These are phyloP conservation scores for Angomonas ambiguus DNA, from an alignment of 208 protist genomes.

Conservation along the genomic window DNA sequence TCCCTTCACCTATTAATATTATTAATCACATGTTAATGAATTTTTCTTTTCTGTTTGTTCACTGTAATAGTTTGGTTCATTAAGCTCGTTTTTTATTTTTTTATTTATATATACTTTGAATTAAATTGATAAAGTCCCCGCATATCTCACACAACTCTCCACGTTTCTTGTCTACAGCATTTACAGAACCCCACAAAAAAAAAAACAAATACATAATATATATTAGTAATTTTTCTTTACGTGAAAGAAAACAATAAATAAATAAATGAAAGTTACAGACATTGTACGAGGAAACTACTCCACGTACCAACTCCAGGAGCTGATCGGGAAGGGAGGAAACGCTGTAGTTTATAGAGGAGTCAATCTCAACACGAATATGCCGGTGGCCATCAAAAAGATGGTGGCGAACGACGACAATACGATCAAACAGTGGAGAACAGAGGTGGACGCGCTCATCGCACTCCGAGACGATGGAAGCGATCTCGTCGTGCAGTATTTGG, in stretches of 20 bases:
- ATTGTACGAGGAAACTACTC: conserved; percentile 77
- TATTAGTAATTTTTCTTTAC: too few species aligned
- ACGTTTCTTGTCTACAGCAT: too few species aligned
- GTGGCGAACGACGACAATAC: conserved; percentile 31
- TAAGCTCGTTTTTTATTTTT: too few species aligned
- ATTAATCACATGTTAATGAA: conserved; percentile 2
- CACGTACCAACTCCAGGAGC: conserved; percentile 65
- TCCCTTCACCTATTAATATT: too few species aligned
- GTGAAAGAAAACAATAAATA: conserved; percentile 13
- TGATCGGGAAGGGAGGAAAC: conserved; percentile 72
- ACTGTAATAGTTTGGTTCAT: too few species aligned
- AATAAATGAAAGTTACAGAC: conserved; percentile 21
- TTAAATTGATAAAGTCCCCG: too few species aligned
- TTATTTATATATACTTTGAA: too few species aligned
- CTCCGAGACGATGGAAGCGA: conserved; percentile 36
- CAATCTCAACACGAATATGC: conserved; percentile 33
- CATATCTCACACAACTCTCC: too few species aligned
- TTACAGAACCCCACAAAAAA: too few species aligned
- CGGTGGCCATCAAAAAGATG: conserved; percentile 77
- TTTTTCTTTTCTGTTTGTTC: conserved; percentile 12
- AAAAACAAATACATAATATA: too few species aligned
- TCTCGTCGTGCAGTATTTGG: conserved; percentile 68
- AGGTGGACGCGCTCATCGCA: conserved; percentile 60
- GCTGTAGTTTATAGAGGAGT: conserved; percentile 66
- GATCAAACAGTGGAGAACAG: conserved; percentile 52